Base-by-base conservation (phyloP, 1,284 basidiomycete species). In the Gomphus bonarii region DNA sequence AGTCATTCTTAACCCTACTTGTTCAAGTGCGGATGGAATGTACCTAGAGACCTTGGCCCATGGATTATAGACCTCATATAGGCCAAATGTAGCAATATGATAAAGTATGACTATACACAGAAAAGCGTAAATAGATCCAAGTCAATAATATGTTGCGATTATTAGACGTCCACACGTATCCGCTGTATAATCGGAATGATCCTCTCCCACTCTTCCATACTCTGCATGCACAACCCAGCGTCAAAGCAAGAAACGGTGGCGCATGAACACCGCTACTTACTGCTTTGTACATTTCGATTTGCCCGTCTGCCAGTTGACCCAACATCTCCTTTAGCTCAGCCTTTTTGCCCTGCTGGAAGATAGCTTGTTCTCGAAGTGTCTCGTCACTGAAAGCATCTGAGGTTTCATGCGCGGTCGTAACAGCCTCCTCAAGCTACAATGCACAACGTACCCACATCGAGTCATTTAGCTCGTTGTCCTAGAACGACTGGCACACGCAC, bases 241-340 rank as follows among this genome's bases (percentile, higher is more conserved):
- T 33, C 43, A 22, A 52, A 16, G 16, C 6, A 31, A 48, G 5
- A 50, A 44, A n/a, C 4, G 30, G 25, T 43, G 57, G 57, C 20
- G 25, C 38, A 50, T 51, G 33, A 50, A n/a, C 25, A 36, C 18
- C 48, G 25, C 4, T 18, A 73, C 81, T 57, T 68, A 89, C 89
- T 63, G 86, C 79, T 71, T 88, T 87, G 68, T 95, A 92, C 72
- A 97, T 91, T 66, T 93, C 91, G 61, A 98, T 92, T 69, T 99
- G 88, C 2, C 94, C 95, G 62, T 97, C 90, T 9, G 91, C 92
- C 61, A 97, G 82, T 58, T 86, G 85, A 6, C 81, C 81, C 10
- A 99, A 70, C 77, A 97, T 84, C 66, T 95, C 91, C 72, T 95
- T 97, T 90, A 98, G 90, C 74, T 99, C 95, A 50, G 85, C 80